Evolutionary conservation across 2,329 filamentous ascomycete species (phyloP).

Genomic region (Pseudogymnoascus sp.): DNA sequence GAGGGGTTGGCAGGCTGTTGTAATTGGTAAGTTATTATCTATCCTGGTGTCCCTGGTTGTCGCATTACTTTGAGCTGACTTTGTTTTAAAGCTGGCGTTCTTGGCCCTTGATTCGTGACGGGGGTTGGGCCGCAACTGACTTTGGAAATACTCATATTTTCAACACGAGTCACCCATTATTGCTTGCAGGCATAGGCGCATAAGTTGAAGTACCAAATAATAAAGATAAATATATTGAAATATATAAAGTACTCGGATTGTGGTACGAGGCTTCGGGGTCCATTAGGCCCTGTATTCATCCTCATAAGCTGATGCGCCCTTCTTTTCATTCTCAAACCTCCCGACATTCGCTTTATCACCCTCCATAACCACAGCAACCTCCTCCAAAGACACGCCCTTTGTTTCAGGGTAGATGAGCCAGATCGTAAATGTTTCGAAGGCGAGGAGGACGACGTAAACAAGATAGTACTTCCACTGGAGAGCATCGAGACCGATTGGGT

Average conservation of each 20-base stretch:
- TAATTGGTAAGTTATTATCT: slow-evolving; percentile 27
- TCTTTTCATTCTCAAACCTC: background rate
- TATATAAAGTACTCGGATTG: background rate
- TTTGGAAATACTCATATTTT: background rate
- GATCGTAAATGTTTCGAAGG: slow-evolving; percentile 24
- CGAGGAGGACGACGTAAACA: slow-evolving; percentile 28
- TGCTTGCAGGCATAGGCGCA: background rate
- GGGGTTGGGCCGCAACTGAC: background rate
- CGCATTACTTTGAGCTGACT: background rate
- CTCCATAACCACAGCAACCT: slow-evolving; percentile 9
- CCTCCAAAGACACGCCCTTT: slow-evolving; percentile 11
- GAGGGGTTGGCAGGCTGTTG: slow-evolving; percentile 41
- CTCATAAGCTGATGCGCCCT: background rate
- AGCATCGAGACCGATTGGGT: slow-evolving; percentile 30
- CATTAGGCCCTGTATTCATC: background rate
- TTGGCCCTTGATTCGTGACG: background rate
- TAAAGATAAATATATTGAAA: background rate
- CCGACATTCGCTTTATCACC: background rate
- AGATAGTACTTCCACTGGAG: slow-evolving; percentile 33
- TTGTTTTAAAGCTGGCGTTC: background rate
- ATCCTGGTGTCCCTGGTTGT: background rate
- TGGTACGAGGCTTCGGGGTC: background rate
- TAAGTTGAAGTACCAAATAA: background rate
- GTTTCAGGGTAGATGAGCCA: slow-evolving; percentile 28
- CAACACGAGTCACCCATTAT: background rate